phyloP scores from a whole-genome alignment of 768 basidiomycete genomes.

The Mycena chlorophos region DNA sequence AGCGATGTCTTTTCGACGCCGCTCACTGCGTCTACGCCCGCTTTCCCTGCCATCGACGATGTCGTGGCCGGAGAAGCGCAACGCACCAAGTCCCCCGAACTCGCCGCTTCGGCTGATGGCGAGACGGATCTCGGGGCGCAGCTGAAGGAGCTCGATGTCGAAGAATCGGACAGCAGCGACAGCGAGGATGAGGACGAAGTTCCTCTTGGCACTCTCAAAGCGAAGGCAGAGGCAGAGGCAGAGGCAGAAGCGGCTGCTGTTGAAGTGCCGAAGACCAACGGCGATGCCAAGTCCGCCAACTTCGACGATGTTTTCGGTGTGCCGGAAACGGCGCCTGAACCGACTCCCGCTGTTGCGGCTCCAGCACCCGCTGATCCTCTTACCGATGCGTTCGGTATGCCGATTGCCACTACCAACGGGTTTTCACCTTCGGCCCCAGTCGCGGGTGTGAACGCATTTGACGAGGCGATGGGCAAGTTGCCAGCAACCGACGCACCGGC shows the following conservation, averaged over 20 bases:
- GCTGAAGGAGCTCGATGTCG: constrained; percentile 58
- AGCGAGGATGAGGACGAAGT: constrained; percentile 53
- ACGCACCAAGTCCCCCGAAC: constrained; percentile 14
- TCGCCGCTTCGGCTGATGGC: constrained; percentile 11
- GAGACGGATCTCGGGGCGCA: constrained; percentile 43
- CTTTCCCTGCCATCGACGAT: constrained; percentile 42
- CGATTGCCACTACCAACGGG: constrained; percentile 17
- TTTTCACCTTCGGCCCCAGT: constrained; percentile 20
- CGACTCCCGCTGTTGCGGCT: constrained; percentile 16
- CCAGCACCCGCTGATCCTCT: constrained; percentile 18
- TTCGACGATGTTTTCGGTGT: constrained; percentile 64
- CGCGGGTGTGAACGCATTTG: constrained; percentile 67
- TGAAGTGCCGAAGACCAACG: constrained; percentile 20
- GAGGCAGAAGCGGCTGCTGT: no score
- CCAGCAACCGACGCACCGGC: constrained; percentile 38
- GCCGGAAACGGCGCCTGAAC: constrained; percentile 25
- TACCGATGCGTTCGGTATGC: constrained; percentile 25
- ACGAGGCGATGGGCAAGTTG: constrained; percentile 69
- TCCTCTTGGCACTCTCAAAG: constrained; percentile 37
- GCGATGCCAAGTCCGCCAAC: constrained; percentile 27
- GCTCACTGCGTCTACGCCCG: constrained; percentile 37
- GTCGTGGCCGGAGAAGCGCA: constrained; percentile 8
- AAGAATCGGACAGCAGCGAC: constrained; percentile 51
- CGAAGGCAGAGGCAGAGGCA: no score
- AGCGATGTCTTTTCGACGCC: constrained; percentile 24